Percentiles rank a stretch among this genome's conserved stretches.
Conservation (phyloP, 2,329 filamentous ascomycete species). For the Alternaria tenuissima region DNA sequence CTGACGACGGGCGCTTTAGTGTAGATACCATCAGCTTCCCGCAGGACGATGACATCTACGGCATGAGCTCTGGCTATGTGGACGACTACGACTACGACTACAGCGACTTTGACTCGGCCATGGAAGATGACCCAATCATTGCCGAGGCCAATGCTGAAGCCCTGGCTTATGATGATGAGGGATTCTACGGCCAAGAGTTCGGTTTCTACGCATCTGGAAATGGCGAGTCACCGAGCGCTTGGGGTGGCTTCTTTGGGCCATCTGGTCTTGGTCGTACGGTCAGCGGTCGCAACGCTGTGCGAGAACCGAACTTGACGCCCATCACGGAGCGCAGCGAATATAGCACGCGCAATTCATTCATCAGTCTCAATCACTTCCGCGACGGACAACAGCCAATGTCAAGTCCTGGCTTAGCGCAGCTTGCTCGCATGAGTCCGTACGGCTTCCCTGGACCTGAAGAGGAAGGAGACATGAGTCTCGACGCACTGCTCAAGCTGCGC, state of each 20-base stretch:
- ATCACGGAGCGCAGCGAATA: conserved; percentile 97
- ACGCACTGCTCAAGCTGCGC: conserved; percentile 75
- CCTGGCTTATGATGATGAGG: conserved; percentile 88
- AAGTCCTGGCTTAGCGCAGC: conserved; percentile 78
- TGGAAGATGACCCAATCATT: conserved; percentile 83
- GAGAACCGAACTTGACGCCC: conserved; percentile 91
- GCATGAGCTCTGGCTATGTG: conserved; percentile 49
- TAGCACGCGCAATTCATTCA: conserved; percentile 90
- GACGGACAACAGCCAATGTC: conserved; percentile 63
- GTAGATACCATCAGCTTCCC: conserved; percentile 53
- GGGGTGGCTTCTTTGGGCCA: conserved; percentile 89
- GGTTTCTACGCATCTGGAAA: conserved; percentile 81
- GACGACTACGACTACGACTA: conserved; percentile 68
- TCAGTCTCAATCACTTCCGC: conserved; percentile 69
- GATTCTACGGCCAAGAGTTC: conserved; percentile 96
- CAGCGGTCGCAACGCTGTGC: conserved; percentile 69
- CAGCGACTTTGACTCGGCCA: conserved; percentile 59
- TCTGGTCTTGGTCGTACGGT: conserved; percentile 71
- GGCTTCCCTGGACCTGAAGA: conserved; percentile 61
- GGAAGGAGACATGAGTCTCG: conserved; percentile 76
- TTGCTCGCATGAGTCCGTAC: conserved; percentile 67
- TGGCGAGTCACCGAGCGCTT: conserved; percentile 67
- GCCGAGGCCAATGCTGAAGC: conserved; percentile 95
- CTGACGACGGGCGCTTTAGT: conserved; percentile 61
- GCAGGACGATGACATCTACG: conserved; percentile 44